A percentile compares a stretch with the other conserved stretches of the same genome.
Evolutionary conservation across 306 rosid genomes (phyloP).

Genomic region (Glycine latifolia): DNA sequence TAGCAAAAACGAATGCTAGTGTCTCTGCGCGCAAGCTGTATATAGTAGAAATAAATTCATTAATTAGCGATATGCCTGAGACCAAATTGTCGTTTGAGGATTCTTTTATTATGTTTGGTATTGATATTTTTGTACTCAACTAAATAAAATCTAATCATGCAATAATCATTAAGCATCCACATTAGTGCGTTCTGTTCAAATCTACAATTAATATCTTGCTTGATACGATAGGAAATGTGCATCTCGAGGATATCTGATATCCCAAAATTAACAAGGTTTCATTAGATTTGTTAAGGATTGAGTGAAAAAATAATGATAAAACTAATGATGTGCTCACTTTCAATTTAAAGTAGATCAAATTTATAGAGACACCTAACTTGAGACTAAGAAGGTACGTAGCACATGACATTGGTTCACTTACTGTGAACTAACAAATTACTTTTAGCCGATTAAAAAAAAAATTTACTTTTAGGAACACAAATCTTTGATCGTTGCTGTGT

Average conservation of each 20-base stretch:
- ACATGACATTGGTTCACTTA: not conserved
- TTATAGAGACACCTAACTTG: not conserved
- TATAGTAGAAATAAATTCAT: not conserved
- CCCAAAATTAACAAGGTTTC: not conserved
- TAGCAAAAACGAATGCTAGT: not conserved
- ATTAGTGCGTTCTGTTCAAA: conserved; percentile 36
- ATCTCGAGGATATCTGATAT: conserved; percentile 14
- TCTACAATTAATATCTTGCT: conserved; percentile 12
- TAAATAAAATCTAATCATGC: not conserved
- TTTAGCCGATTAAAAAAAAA: not conserved
- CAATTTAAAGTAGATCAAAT: not conserved
- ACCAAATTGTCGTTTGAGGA: not conserved
- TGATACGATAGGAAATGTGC: not conserved
- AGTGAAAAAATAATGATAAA: not conserved
- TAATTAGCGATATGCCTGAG: not conserved
- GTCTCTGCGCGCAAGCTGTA: not conserved
- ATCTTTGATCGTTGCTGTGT: conserved; percentile 14
- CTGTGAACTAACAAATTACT: too few species aligned
- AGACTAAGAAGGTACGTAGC: not conserved
- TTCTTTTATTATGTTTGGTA: not conserved
- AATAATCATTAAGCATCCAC: not conserved
- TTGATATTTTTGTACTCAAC: not conserved
- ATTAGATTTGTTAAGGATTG: conserved; percentile 11
- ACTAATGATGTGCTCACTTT: not conserved
- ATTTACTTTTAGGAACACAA: not conserved